These are phyloP conservation scores for Strigomonas galati DNA, from an alignment of 208 protist species.

Conservation along the genomic window DNA sequence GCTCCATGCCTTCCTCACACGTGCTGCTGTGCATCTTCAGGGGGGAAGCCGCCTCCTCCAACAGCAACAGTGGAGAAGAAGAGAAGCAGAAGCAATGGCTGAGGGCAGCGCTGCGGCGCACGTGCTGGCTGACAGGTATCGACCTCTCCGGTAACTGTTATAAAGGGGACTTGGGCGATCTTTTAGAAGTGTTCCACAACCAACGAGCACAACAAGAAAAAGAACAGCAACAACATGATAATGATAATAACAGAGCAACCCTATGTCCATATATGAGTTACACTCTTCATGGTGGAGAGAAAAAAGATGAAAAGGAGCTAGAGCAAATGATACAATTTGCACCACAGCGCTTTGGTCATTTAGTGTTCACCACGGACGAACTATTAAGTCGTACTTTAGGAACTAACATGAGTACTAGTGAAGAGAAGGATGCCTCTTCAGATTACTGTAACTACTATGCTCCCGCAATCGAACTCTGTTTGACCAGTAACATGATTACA, in stretches of 20 bases:
- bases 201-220: not conserved
- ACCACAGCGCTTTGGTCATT: conserved; percentile 38
- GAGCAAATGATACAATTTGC: conserved; percentile 53
- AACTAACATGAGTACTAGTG: no score
- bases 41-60: not conserved
- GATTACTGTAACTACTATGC: no score
- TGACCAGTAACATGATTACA: no score
- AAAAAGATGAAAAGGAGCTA: conserved; percentile 63
- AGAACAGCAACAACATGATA: not conserved
- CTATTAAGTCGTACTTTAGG: no score
- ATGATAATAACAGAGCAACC: not conserved
- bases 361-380: no score
- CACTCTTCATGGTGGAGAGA: conserved; percentile 84
- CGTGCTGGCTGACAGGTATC: conserved; percentile 76
- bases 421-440: no score
- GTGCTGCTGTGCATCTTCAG: not conserved
- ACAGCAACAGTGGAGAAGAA: not conserved
- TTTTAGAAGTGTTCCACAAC: conserved; percentile 19
- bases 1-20: conserved; percentile 8
- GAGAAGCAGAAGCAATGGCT: not conserved
- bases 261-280: conserved; percentile 27
- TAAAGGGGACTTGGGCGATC: conserved; percentile 56
- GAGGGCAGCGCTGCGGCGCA: conserved; percentile 26
- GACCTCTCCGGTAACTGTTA: conserved; percentile 89
- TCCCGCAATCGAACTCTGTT: no score